phyloP scores from a whole-genome alignment of 352 stramenopile genomes.

The Phytopythium aichiense region DNA sequence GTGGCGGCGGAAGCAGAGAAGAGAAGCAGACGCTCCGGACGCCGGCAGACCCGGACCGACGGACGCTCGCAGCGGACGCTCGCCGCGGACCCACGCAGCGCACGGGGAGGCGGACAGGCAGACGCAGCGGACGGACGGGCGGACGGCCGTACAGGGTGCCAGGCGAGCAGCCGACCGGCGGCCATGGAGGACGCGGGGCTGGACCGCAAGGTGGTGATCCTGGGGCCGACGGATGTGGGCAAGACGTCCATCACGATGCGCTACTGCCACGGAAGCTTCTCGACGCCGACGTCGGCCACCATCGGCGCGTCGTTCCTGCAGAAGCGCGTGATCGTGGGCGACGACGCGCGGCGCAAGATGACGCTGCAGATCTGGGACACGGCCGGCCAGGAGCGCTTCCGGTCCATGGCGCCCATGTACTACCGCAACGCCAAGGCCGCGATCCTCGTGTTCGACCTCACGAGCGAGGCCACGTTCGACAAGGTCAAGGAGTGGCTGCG shows the following conservation, averaged over 20 bases:
- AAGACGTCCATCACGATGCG: conserved; percentile 89
- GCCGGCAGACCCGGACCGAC: no score
- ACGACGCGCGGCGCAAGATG: conserved; percentile 66
- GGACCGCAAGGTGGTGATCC: conserved; percentile 87
- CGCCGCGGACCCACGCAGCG: no score
- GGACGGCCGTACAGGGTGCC: no score
- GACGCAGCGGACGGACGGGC: no score
- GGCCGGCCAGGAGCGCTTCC: conserved; percentile 72
- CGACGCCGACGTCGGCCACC: conserved; percentile 77
- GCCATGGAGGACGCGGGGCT: conserved; percentile 83
- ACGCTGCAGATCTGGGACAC: conserved; percentile 89
- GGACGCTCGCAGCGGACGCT: no score
- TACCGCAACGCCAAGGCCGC: conserved; percentile 87
- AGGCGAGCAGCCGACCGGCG: neutral
- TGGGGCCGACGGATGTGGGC: conserved; percentile 85
- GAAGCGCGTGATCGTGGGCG: conserved; percentile 74
- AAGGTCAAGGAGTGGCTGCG: conserved; percentile 87
- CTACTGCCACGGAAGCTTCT: conserved; percentile 85
- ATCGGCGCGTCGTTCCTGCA: conserved; percentile 86
- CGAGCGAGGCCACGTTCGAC: conserved; percentile 71
- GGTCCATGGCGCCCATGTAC: conserved; percentile 89
- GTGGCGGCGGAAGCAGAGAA: no score
- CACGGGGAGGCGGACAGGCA: no score
- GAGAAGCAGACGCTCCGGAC: no score
- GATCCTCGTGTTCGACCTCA: conserved; percentile 85